phyloP scores from a whole-genome alignment of 768 basidiomycete species.

The Russula compacta region DNA sequence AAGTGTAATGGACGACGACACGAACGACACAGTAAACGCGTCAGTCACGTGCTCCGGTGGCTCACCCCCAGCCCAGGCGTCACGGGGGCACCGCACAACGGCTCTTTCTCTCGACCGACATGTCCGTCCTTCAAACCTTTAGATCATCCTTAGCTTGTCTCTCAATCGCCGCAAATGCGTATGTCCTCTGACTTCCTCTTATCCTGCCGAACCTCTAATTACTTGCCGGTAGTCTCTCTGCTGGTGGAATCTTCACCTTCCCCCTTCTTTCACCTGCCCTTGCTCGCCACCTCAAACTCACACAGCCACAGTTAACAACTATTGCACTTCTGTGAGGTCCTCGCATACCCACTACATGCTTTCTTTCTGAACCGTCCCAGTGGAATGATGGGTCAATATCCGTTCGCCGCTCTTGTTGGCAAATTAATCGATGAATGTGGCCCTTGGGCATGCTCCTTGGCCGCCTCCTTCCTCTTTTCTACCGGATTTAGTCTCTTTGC shows the following conservation, averaged over 20 bases:
- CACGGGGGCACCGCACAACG: not conserved
- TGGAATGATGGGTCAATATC: conserved; percentile 80
- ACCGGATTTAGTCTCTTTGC: conserved; percentile 57
- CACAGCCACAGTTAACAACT: conserved; percentile 70
- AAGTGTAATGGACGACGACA: not conserved
- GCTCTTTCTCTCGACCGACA: not conserved
- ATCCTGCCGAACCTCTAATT: not conserved
- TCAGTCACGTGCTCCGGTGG: not conserved
- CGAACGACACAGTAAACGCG: not conserved
- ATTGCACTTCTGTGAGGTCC: conserved; percentile 62
- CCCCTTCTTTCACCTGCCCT: conserved; percentile 63
- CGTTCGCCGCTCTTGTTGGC: conserved; percentile 60
- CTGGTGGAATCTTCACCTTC: conserved; percentile 75
- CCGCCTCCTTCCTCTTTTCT: conserved; percentile 49
- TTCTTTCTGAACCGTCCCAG: conserved; percentile 29
- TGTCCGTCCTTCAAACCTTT: conserved; percentile 3
- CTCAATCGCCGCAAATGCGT: conserved; percentile 60
- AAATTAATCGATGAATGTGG: conserved; percentile 60
- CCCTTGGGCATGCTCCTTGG: conserved; percentile 56
- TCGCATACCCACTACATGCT: not conserved
- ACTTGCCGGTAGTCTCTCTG: conserved; percentile 48
- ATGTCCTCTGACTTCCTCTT: conserved; percentile 23
- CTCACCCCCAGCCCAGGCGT: too few relatives aligned
- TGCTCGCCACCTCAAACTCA: conserved; percentile 48
- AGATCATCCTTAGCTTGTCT: conserved; percentile 34